phyloP scores from a whole-genome alignment of 2,329 filamentous ascomycete genomes.

The Curvularia verruculosa region DNA sequence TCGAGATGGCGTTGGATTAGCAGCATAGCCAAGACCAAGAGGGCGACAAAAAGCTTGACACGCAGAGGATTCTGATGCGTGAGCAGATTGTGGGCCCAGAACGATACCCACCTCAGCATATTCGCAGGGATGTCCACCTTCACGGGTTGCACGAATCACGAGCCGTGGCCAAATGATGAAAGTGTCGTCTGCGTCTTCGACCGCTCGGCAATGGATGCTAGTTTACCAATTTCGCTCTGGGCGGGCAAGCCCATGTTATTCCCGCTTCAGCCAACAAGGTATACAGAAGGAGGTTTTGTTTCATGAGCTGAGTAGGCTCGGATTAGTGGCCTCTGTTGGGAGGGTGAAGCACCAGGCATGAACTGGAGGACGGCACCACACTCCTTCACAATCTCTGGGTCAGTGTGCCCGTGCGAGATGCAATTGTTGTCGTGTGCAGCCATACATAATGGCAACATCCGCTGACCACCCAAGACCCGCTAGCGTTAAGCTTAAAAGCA shows the following conservation, averaged over 20 bases:
- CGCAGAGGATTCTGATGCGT: neutral
- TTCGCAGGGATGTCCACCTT: slow-evolving; percentile 7
- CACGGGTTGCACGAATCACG: slow-evolving; percentile 17
- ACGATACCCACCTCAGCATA: neutral
- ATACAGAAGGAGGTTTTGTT: neutral
- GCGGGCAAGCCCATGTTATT: slow-evolving; percentile 14
- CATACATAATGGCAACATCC: slow-evolving; percentile 11
- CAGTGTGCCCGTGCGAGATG: slow-evolving; percentile 6
- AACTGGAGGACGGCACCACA: slow-evolving; percentile 1
- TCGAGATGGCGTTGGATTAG: neutral
- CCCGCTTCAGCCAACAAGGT: slow-evolving; percentile 19
- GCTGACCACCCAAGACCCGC: slow-evolving; percentile 29
- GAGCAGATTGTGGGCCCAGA: neutral
- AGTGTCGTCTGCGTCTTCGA: slow-evolving; percentile 12
- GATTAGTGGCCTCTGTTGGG: slow-evolving; percentile 23
- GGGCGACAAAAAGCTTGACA: neutral
- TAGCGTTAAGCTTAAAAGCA: slow-evolving; percentile 47
- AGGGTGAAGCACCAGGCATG: slow-evolving; percentile 9
- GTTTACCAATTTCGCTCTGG: slow-evolving; percentile 18
- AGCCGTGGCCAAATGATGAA: slow-evolving; percentile 23
- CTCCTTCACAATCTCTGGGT: neutral
- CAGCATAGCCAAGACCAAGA: neutral
- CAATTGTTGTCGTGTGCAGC: slow-evolving; percentile 14
- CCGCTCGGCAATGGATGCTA: slow-evolving; percentile 12
- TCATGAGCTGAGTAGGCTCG: slow-evolving; percentile 11